A percentile compares a stretch with the other conserved stretches of the same genome.
Evolutionary conservation across 306 rosid genomes (phyloP).

Genomic region (Cicer yamashitae): DNA sequence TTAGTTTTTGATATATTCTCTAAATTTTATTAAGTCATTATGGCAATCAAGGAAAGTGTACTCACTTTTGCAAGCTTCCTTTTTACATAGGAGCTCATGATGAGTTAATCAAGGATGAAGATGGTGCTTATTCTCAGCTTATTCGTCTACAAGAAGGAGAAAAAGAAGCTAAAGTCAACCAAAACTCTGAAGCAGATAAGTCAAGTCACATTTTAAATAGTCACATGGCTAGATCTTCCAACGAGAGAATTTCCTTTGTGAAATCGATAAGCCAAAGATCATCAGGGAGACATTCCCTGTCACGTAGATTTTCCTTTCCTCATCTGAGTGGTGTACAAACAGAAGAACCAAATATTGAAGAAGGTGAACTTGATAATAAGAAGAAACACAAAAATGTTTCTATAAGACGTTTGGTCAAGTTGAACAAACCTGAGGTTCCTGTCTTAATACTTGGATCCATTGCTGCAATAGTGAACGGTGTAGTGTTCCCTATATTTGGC

Average conservation of each 20-base stretch:
- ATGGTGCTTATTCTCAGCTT: slow-evolving; percentile 88
- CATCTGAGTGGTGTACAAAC: slow-evolving; percentile 31
- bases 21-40: neutral
- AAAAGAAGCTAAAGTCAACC: slow-evolving; percentile 35
- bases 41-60: neutral
- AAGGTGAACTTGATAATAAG: neutral
- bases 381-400: slow-evolving; percentile 51
- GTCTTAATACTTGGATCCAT: slow-evolving; percentile 65
- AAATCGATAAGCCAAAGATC: slow-evolving; percentile 60
- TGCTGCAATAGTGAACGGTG: slow-evolving; percentile 68
- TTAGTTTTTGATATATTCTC: neutral
- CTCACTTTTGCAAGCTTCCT: slow-evolving; percentile 30
- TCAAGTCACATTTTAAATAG: slow-evolving; percentile 31
- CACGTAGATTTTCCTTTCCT: slow-evolving; percentile 24
- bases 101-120: slow-evolving; percentile 61
- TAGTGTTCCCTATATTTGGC: slow-evolving; percentile 72
- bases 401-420: slow-evolving; percentile 55
- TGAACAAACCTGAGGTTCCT: slow-evolving; percentile 82
- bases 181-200: slow-evolving; percentile 38
- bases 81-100: slow-evolving; percentile 68
- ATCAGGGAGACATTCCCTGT: slow-evolving; percentile 48
- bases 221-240: slow-evolving; percentile 33
- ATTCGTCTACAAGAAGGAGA: slow-evolving; percentile 74
- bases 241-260: slow-evolving; percentile 37
- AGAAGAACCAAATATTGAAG: slow-evolving; percentile 21